Evolutionary conservation across 352 stramenopile genomes (phyloP).

Genomic region (Phytophthora brassicae): DNA sequence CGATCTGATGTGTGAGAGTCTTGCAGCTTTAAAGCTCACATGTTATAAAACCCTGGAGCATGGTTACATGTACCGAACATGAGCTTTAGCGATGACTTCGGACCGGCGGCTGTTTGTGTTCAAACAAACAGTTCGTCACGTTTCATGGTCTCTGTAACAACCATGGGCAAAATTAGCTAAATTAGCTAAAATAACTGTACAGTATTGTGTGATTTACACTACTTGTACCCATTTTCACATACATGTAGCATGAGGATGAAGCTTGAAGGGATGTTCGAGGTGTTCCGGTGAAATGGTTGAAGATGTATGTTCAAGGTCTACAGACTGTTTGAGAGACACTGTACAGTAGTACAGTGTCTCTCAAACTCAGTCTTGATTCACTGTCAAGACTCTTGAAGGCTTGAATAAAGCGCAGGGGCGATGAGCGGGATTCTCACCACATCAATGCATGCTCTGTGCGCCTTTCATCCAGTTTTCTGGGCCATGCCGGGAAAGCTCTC

Average conservation of each 20-base stretch:
- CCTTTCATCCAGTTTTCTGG: constrained; percentile 3
- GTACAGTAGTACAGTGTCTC: too few species aligned
- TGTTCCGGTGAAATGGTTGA: constrained; percentile 18
- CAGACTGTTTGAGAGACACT: too few species aligned
- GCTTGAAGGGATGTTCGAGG: constrained; percentile 7
- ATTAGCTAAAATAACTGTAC: too few species aligned
- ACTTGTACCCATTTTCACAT: background rate
- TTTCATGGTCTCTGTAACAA: background rate
- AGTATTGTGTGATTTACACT: too few species aligned
- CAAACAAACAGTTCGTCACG: background rate
- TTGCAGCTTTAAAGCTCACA: too few species aligned
- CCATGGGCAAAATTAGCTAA: too few species aligned
- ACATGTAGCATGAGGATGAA: background rate
- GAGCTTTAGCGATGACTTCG: background rate
- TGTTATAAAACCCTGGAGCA: too few species aligned
- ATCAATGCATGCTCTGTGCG: constrained; percentile 17
- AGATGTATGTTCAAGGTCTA: too few species aligned
- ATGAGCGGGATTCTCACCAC: constrained; percentile 12
- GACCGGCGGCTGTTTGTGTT: background rate
- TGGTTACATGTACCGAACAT: too few species aligned
- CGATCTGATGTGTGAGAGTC: constrained; percentile 2
- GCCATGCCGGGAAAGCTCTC: constrained; percentile 12
- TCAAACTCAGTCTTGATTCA: background rate
- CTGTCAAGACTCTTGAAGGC: too few species aligned
- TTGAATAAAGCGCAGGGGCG: too few species aligned